Evolutionary conservation across 371 early-diverging fungal genomes (phyloP).

Genomic region (Mucor piriformis): DNA sequence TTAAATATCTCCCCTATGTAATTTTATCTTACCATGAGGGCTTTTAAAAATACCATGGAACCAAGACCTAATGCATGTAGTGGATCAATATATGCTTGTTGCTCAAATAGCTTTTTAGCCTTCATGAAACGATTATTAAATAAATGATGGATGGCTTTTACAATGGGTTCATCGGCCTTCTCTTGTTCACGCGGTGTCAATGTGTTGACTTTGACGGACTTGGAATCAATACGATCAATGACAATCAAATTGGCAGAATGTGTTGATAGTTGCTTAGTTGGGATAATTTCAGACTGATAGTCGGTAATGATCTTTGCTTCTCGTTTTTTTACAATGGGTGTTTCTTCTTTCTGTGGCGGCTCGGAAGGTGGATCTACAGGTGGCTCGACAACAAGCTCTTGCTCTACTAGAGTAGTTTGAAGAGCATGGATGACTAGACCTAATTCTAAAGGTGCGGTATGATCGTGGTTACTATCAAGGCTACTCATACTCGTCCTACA

Average conservation of each 20-base stretch:
- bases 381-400: background rate
- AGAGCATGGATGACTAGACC: slow-evolving; percentile 18
- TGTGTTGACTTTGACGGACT: slow-evolving; percentile 36
- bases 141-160: slow-evolving; percentile 33
- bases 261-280: background rate
- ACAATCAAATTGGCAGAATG: slow-evolving; percentile 20
- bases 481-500: slow-evolving; percentile 22
- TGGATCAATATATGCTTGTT: slow-evolving; percentile 44
- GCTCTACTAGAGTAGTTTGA: slow-evolving; percentile 11
- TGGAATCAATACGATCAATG: slow-evolving; percentile 10
- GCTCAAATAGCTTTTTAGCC: slow-evolving; percentile 44
- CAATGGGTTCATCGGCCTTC: slow-evolving; percentile 34
- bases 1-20: background rate
- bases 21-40: slow-evolving; percentile 36
- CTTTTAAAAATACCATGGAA: slow-evolving; percentile 56
- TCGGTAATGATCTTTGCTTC: background rate
- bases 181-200: slow-evolving; percentile 57
- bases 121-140: slow-evolving; percentile 52
- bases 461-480: slow-evolving; percentile 16
- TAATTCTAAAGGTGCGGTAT: slow-evolving; percentile 9
- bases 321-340: background rate
- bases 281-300: background rate
- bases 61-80: slow-evolving; percentile 49
- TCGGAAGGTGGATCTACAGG: background rate
- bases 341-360: background rate